These are phyloP conservation scores for Immersiella caudata DNA, from an alignment of 495 filamentous ascomycete genomes.

Conservation along the genomic window DNA sequence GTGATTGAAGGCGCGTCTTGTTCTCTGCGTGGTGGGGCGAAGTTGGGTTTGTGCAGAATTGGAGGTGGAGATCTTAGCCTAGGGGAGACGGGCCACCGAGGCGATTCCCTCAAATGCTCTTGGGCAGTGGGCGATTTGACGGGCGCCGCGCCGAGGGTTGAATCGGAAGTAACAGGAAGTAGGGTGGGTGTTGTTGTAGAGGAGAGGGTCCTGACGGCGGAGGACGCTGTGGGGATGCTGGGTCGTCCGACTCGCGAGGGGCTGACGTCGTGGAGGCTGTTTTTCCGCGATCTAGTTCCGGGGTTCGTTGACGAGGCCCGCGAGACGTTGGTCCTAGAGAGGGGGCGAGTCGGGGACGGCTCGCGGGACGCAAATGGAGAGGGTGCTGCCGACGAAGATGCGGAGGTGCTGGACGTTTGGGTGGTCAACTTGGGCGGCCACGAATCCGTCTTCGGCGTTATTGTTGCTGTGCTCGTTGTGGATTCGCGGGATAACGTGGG, in stretches of 20 bases:
- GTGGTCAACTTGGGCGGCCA: slow-evolving; percentile 35
- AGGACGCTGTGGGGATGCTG: slow-evolving; percentile 58
- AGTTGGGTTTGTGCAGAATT: slow-evolving; percentile 46
- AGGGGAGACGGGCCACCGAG: slow-evolving; percentile 69
- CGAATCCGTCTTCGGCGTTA: slow-evolving; percentile 46
- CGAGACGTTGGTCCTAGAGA: slow-evolving; percentile 32
- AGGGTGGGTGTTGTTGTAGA: slow-evolving; percentile 63
- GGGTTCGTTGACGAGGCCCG: slow-evolving; percentile 36
- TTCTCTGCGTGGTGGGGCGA: slow-evolving; percentile 50
- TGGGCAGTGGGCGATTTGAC: slow-evolving; percentile 57
- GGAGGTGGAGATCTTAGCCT: slow-evolving; percentile 71
- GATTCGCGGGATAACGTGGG: slow-evolving; percentile 40
- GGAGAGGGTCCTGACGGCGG: slow-evolving; percentile 63
- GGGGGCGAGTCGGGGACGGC: slow-evolving; percentile 50
- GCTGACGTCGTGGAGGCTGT: slow-evolving; percentile 66
- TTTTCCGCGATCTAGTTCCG: slow-evolving; percentile 66
- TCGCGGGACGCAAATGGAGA: slow-evolving; percentile 56
- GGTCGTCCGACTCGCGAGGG: slow-evolving; percentile 60
- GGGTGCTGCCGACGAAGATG: slow-evolving; percentile 51
- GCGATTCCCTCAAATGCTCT: slow-evolving; percentile 58
- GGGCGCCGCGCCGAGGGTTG: slow-evolving; percentile 61
- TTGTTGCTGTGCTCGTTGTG: slow-evolving; percentile 46
- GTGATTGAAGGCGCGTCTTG: slow-evolving; percentile 56
- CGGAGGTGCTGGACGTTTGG: slow-evolving; percentile 41
- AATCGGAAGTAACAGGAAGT: slow-evolving; percentile 58